Evolutionary conservation across 2,329 filamentous ascomycete species (phyloP), one percentile per base, ranked within the genome.

Genomic region (Daldinia sp.): DNA sequence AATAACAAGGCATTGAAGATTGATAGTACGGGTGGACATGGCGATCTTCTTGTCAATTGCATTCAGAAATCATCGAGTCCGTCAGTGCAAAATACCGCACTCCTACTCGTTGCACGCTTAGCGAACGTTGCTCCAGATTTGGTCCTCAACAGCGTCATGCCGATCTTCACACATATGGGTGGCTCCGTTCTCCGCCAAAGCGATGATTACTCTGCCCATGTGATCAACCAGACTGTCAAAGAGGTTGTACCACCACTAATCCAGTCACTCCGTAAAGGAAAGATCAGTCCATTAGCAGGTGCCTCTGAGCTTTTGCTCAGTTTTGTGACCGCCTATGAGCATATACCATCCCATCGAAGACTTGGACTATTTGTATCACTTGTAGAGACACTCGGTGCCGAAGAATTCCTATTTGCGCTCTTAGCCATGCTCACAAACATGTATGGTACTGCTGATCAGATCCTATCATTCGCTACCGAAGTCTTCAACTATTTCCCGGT

Each of bases 101-200:
- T 99, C 11, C 85, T 98, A 7, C 82, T 99, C 23, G 92, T 98
- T 60, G 93, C 94, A 21, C 90, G 89, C 58, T 83, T 99, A 37
- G 94, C 95, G 19, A 90, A 90, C 35, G 91, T 94, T 69, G 92
- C 93, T 0, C 95, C 96, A 0, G 94, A 97, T 75, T 81, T 96
- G 48, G 92, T 99, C 2, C 83, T 99, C 59, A 94, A 99, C 78
- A 97, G 93, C 70, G 92, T 99, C 55, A 99, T 99, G 95, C 95
- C 95, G 10, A 94, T 99, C 53, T 99, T 99, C 79, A 98, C 95
- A 0, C 97, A 98, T 75, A 97, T 98, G 90, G 93, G 94, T 39
- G 91, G 90, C 41, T 97, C 92, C 3, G 90, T 97, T 17, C 84
- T 99, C 50, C 89, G 92, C 49, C 94, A 97, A 78, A 93, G 92